Conservation (phyloP, 202 grass and related monocot species). For the Musa balbisiana region DNA sequence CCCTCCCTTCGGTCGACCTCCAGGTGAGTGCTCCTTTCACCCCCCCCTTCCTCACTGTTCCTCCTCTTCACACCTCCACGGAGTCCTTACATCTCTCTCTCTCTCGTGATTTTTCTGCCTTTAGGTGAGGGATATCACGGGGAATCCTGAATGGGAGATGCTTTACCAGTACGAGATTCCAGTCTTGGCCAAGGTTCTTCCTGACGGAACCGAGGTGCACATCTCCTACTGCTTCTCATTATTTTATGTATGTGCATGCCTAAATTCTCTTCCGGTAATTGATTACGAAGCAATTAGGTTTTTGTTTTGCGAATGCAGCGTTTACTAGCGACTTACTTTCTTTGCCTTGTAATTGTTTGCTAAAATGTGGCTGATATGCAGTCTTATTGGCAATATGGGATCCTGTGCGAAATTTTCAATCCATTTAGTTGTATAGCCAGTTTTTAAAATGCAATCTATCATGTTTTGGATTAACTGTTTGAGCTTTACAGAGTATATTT, state of each 20-base stretch:
- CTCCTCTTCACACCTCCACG: too few relatives aligned
- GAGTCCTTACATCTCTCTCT: not conserved
- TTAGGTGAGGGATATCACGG: slow-evolving; percentile 77
- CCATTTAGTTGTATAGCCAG: not conserved
- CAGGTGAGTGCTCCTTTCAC: slow-evolving; percentile 23
- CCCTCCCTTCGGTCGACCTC: slow-evolving; percentile 69
- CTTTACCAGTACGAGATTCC: slow-evolving; percentile 95
- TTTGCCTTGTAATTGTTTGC: not conserved
- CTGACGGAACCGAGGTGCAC: slow-evolving; percentile 71
- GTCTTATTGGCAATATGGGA: not conserved
- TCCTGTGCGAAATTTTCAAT: not conserved
- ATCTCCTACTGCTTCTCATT: not conserved
- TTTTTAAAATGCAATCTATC: not conserved
- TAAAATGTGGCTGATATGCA: not conserved
- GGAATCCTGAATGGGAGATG: slow-evolving; percentile 59
- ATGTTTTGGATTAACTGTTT: not conserved
- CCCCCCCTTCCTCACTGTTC: fast-evolving
- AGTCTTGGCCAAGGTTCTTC: slow-evolving; percentile 62
- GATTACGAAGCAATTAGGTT: not conserved
- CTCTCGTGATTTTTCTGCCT: not conserved
- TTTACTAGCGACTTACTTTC: not conserved
- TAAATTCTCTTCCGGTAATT: not conserved
- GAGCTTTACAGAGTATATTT: not conserved
- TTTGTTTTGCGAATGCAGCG: slow-evolving; percentile 1
- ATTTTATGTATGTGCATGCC: not conserved